These are phyloP conservation scores for Debaryomyces robertsiae DNA, from an alignment of 1,139 yeast genomes.

Conservation along the genomic window DNA sequence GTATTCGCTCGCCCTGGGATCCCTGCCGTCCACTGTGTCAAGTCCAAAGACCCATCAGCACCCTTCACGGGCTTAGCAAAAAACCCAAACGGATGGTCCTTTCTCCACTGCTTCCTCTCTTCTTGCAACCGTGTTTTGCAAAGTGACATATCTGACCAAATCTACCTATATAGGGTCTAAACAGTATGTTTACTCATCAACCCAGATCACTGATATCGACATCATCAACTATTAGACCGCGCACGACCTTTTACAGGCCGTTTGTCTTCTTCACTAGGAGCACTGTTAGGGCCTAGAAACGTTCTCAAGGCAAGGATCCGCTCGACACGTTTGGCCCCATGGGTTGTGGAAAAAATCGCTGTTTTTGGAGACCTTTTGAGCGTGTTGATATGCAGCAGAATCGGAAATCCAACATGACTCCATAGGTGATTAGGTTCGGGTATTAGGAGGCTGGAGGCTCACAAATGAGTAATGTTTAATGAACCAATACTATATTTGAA, in stretches of 20 bases:
- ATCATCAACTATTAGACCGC: background rate
- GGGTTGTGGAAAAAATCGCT: too few relatives aligned
- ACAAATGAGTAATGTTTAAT: too few relatives aligned
- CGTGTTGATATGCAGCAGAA: too few relatives aligned
- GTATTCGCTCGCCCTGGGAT: slow-evolving; percentile 92
- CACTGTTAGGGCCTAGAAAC: too few relatives aligned
- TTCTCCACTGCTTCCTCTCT: slow-evolving; percentile 96
- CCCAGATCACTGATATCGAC: background rate
- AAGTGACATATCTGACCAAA: slow-evolving; percentile 48
- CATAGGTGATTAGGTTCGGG: too few relatives aligned
- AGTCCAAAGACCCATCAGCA: slow-evolving; percentile 78
- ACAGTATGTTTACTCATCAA: background rate
- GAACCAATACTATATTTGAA: too few relatives aligned
- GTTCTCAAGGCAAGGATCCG: too few relatives aligned
- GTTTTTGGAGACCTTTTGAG: too few relatives aligned
- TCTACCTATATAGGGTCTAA: background rate
- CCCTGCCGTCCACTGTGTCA: slow-evolving; percentile 91
- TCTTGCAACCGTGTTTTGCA: slow-evolving; percentile 82
- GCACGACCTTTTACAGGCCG: slow-evolving; percentile 6
- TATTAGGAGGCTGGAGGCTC: too few relatives aligned
- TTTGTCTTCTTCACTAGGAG: too few relatives aligned
- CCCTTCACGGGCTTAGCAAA: slow-evolving; percentile 84
- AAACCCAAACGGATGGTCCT: slow-evolving; percentile 97
- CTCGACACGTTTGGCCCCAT: too few relatives aligned
- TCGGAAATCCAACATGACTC: too few relatives aligned